Base-by-base conservation (phyloP, 805 yeast species). In the Kodamaea restingae region DNA sequence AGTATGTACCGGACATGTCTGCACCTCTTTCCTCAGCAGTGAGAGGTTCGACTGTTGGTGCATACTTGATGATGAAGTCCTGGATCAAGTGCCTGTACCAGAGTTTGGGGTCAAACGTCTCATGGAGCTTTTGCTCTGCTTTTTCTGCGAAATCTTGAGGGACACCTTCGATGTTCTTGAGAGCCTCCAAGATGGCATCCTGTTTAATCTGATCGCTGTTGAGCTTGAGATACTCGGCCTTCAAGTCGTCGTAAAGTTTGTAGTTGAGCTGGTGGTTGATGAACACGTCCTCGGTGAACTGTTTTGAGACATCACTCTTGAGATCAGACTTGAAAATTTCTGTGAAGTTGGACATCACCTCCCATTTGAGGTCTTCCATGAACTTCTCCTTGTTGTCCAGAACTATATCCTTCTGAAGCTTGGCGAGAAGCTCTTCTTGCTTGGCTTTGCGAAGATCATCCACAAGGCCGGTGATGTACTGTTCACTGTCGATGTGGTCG, bases 21-120 rank as follows among this genome's bases (percentile, higher is more conserved):
- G 33, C 32, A 11, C 58, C 60, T 7, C 14, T 32, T 32, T 55
- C 60, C 6, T 43, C 41, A 6, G 36, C 21, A 2, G 42, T 40
- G 20, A 51, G 27, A 4, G 38, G 41, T 15, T 27, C 35, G 8
- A 35, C 43, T 9, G 31, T 31, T 1, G 60, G 58, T 7, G 44
- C 44, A 25, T 43, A 30, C 18, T 41, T 36, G 18, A 40, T 26
- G 9, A 52, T 32, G 7, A 48, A 12, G n/a, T 46, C 48, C 7
- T 28, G 32, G 21, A 54, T 31, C 18, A 54, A 35, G 34, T 39
- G 20, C 24, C 29, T 27, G 37, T 44, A 45, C 39, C 42, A 47
- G 11, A 21, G 35, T 15, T 39, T 21, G 6, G 36, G 41, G 29
- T 47, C 41, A 20, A 37, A 27, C 8, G 39, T 35, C 29, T 45